A percentile compares a stretch with the other conserved stretches of the same genome.
phyloP scores from a whole-genome alignment of 2,329 filamentous ascomycete species.

The Monosporascus ibericus region DNA sequence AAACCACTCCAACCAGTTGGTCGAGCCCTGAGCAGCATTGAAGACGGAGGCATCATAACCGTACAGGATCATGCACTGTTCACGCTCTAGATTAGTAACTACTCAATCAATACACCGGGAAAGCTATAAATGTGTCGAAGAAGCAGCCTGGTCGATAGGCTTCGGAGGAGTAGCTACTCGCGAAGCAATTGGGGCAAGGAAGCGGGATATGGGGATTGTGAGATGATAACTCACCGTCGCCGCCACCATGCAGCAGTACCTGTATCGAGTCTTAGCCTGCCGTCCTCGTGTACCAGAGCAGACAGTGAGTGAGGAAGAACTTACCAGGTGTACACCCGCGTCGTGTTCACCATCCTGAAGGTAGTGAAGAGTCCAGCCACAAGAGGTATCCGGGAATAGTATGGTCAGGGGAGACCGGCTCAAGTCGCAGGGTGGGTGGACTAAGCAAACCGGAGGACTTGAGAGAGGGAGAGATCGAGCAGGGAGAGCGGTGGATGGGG shows the following conservation, averaged over 20 bases:
- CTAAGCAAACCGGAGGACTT: too few relatives aligned
- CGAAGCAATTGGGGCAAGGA: too few relatives aligned
- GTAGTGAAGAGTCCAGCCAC: neutral
- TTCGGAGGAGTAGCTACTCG: too few relatives aligned
- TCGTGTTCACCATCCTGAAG: neutral
- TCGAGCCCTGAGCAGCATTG: slow-evolving; percentile 63
- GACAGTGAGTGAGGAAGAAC: neutral
- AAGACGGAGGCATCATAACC: slow-evolving; percentile 70
- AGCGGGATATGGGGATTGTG: neutral
- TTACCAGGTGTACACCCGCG: neutral
- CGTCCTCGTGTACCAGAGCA: slow-evolving; percentile 1
- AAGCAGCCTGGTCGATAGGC: too few relatives aligned
- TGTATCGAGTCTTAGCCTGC: slow-evolving; percentile 15
- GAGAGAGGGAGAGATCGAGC: too few relatives aligned
- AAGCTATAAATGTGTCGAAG: neutral
- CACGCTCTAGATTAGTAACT: neutral
- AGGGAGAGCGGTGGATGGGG: too few relatives aligned
- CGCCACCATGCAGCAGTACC: slow-evolving; percentile 64
- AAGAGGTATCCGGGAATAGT: neutral
- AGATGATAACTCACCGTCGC: slow-evolving; percentile 36
- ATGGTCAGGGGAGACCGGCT: neutral
- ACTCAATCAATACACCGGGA: neutral
- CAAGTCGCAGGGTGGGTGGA: too few relatives aligned
- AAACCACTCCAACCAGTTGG: slow-evolving; percentile 62
- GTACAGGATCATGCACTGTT: slow-evolving; percentile 63